Evolutionary conservation across 2,329 filamentous ascomycete species (phyloP), one percentile per base, ranked within the genome.

Genomic region (Drechslerella dactyloides): DNA sequence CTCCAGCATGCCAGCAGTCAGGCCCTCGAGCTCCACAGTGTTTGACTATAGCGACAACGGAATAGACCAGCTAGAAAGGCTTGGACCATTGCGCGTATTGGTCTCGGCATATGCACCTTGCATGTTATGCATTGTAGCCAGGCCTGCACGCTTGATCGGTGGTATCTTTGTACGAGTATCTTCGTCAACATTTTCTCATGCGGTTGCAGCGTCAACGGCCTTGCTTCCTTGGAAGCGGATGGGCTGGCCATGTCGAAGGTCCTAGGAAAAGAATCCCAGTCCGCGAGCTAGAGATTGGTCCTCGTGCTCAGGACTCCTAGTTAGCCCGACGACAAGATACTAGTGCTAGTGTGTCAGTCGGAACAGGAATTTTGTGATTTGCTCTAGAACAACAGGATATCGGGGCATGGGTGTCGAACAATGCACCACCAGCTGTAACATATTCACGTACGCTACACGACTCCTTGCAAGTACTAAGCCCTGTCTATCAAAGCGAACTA

Each of bases 401-500:
- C 33, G 13, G 33, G 33, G 33, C 33, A 37, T 37, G 33, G 13
- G 13, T 37, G 33, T 37, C 6, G 33, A 37, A 13, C 6, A 37
- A 37, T 6, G 7, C 6, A 37, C 13, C 7, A 6, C 6, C 33
- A 37, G 6, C 13, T 37, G 19, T 17, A 48, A 19, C 2, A 21
- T 5, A 2, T 10, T 19, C 44, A 23, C 15, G 11, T 17, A 48
- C 44, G 11, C n/a, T 4, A 42, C 44, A 48, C 44, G 17, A 21
- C 4, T 19, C 44, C n/a, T 21, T 48, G 44, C 17, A 48, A 19
- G 7, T 21, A 48, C 21, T 48, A 42, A 17, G 37, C 46, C 46
- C 46, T 51, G 46, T 19, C 46, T 51, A 51, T 23, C 46, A 23
- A 55, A 35, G 27, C 27, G 23, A 40, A 42, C 27, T 19, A n/a